Evolutionary conservation across 139 green algal genomes (phyloP), one percentile per base, ranked within the genome.

Genomic region (Volvox africanus): DNA sequence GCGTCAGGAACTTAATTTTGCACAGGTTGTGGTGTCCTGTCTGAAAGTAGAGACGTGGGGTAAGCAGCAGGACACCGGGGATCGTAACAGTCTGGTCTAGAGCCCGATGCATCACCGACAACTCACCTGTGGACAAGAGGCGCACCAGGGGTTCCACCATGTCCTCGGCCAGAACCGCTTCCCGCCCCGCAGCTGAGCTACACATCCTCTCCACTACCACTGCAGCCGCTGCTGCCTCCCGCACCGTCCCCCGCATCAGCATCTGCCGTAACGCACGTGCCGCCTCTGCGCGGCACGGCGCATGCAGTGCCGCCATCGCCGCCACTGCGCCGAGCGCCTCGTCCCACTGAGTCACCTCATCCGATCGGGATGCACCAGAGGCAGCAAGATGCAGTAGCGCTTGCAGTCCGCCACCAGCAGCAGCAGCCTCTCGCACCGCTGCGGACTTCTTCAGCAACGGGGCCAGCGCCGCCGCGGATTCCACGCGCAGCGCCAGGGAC

Each of bases 101-200:
- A 73, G 21, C 65, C 65, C n/a, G n/a, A n/a, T n/a, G n/a, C n/a
- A 73, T 73, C 11, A 16, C 65, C 17, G 62, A 26, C 17, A 26
- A 69, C 65, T 73, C 65, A 28, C 65, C 65, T 73, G 65, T 30
- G 21, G 65, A 73, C 33, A 92, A 32, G 30, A 84, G 71, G 50
- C 79, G 75, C 1, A 92, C 82, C 61, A 92, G 89, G 30, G 68
- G 80, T 1, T 89, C 82, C 61, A 55, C 19, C 71, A 92, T 9
- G 32, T 92, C 89, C 32, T 92, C 89, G 18, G 22, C 35, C 80
- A 92, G 79, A 32, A 89, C 37, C 32, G 55, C 77, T 61, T 89
- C 82, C 0, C 89, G 89, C n/a, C 89, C 89, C 19, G 61, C 61
- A n/a, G 89, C 22, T 32, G 68, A 44, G 61, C 55, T 50, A 73